Conservation (phyloP, 805 yeast genomes). For the Kodamaea laetipori region DNA sequence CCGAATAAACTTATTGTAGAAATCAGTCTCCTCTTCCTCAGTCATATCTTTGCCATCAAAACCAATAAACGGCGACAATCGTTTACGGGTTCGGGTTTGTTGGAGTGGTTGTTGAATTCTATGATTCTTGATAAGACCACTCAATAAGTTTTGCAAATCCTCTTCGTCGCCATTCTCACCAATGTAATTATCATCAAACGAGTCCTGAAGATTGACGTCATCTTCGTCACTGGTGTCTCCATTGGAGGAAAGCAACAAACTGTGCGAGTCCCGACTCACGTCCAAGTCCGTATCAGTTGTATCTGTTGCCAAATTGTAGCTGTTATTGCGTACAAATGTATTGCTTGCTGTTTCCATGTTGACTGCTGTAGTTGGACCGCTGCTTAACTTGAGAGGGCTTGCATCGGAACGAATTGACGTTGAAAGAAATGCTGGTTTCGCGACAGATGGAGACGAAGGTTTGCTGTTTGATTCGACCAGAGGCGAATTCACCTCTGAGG, state of each 20-base stretch:
- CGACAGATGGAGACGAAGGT: background rate
- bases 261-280: conserved; percentile 10
- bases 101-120: conserved; percentile 6
- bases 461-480: no score
- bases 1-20: conserved; percentile 20
- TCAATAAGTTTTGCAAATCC: conserved; percentile 26
- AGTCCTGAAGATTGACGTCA: conserved; percentile 10
- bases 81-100: background rate
- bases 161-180: conserved; percentile 18
- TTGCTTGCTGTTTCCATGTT: conserved; percentile 21
- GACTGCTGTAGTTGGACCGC: conserved; percentile 27
- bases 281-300: conserved; percentile 5
- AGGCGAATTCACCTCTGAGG: no score
- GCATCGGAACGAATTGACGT: background rate
- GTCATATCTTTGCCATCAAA: background rate
- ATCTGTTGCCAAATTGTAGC: conserved; percentile 7
- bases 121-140: conserved; percentile 23
- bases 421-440: background rate
- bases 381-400: conserved; percentile 3
- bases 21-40: conserved; percentile 13
- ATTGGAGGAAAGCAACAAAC: conserved; percentile 3
- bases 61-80: conserved; percentile 10
- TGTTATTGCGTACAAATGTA: conserved; percentile 3
- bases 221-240: conserved; percentile 13
- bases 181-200: conserved; percentile 12